phyloP scores from a whole-genome alignment of 2,329 filamentous ascomycete species.

The Emericellopsis cladophorae region DNA sequence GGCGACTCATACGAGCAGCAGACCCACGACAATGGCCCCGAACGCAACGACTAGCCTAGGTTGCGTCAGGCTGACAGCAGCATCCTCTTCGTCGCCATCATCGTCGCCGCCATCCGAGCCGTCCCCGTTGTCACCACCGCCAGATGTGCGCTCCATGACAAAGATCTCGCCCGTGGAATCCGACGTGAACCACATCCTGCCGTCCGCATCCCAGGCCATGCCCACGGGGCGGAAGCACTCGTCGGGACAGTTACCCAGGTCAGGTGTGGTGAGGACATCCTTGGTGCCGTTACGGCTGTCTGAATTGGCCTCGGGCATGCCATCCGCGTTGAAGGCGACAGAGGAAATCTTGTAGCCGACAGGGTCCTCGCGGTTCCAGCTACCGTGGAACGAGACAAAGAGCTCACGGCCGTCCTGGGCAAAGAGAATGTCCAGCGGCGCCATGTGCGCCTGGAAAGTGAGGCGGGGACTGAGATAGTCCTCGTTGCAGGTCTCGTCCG shows the following conservation, averaged over 20 bases:
- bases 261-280: conserved; percentile 42
- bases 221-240: conserved; percentile 52
- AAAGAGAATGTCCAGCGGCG: conserved; percentile 62
- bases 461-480: conserved; percentile 38
- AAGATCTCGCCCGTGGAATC: conserved; percentile 56
- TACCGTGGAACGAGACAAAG: conserved; percentile 61
- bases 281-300: conserved; percentile 32
- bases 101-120: conserved; percentile 1
- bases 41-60: conserved; percentile 12
- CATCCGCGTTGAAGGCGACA: conserved; percentile 24
- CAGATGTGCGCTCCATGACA: conserved; percentile 24
- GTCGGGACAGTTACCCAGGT: conserved; percentile 38
- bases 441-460: conserved; percentile 51
- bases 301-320: conserved; percentile 23
- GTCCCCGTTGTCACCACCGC: conserved; percentile 4
- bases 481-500: conserved; percentile 29
- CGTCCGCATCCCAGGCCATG: conserved; percentile 35
- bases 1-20: conserved; percentile 12
- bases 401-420: conserved; percentile 41
- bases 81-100: not conserved
- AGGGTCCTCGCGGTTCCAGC: conserved; percentile 37
- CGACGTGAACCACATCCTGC: conserved; percentile 48
- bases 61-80: conserved; percentile 8
- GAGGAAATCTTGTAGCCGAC: conserved; percentile 32
- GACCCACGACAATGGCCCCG: conserved; percentile 13